Evolutionary conservation across 768 basidiomycete species (phyloP).

Genomic region (Leccinum uliginosum): DNA sequence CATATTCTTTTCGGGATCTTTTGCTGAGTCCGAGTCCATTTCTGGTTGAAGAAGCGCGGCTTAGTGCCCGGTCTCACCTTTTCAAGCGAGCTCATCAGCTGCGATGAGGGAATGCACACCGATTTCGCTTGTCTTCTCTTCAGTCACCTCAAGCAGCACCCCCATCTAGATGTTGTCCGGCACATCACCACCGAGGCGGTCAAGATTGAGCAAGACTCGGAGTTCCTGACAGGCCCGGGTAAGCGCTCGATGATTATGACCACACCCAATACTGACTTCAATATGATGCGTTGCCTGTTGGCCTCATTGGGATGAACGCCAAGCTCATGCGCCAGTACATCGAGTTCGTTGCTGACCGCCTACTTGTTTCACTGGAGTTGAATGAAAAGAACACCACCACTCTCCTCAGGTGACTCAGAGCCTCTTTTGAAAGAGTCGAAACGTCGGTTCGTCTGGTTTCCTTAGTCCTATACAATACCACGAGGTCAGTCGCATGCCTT

Average conservation of each 20-base stretch:
- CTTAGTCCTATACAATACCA: too few species aligned
- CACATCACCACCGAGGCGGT: constrained; percentile 48
- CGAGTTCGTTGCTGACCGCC: constrained; percentile 84
- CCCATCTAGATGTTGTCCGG: background rate
- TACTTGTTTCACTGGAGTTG: constrained; percentile 78
- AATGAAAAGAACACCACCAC: too few species aligned
- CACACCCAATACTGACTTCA: background rate
- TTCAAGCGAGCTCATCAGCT: constrained; percentile 93
- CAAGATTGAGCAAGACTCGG: constrained; percentile 80
- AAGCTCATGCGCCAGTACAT: constrained; percentile 87
- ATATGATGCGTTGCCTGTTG: constrained; percentile 75
- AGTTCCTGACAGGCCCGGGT: constrained; percentile 82
- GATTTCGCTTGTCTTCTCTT: background rate
- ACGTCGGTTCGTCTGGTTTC: background rate
- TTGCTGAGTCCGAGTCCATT: too few species aligned
- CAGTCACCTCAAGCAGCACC: background rate
- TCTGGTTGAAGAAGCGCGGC: too few species aligned
- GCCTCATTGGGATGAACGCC: constrained; percentile 87
- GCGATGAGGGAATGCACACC: constrained; percentile 58
- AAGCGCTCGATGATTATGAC: constrained; percentile 3
- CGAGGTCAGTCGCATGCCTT: constrained; percentile 15
- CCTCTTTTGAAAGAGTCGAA: constrained; percentile 62
- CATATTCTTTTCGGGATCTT: constrained; percentile 94
- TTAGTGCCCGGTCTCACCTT: constrained; percentile 95
- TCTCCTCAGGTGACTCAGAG: constrained; percentile 62